phyloP scores from a whole-genome alignment of 148 eudicot species.

The Chenopodium formosanum region DNA sequence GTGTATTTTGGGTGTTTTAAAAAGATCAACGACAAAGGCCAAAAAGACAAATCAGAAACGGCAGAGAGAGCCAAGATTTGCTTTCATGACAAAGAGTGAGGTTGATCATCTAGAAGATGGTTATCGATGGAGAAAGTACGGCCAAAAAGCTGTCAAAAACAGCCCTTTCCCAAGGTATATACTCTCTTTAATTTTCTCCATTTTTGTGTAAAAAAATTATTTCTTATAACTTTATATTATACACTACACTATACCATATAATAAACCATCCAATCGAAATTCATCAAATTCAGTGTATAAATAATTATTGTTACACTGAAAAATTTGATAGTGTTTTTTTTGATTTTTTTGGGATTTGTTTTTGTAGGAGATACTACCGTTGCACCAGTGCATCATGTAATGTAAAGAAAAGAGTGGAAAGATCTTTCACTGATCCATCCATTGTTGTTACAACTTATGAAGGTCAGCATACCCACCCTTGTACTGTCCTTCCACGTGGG shows the following conservation, averaged over 20 bases:
- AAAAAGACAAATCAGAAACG: conserved; percentile 51
- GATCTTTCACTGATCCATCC: conserved; percentile 58
- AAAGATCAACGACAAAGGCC: conserved; percentile 36
- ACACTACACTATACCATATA: not conserved
- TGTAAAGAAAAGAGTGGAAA: conserved; percentile 94
- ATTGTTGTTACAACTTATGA: conserved; percentile 84
- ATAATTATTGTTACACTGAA: not conserved
- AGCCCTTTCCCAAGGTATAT: conserved; percentile 84
- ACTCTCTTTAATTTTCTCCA: not conserved
- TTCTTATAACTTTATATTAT: no score
- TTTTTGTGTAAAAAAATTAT: no score
- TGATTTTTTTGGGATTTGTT: not conserved
- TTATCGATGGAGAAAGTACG: conserved; percentile 90
- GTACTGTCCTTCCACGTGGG: conserved; percentile 48
- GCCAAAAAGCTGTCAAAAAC: conserved; percentile 92
- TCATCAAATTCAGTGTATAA: conserved; percentile 18
- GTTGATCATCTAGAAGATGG: conserved; percentile 98
- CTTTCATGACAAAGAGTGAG: conserved; percentile 95
- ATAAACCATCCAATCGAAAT: not conserved
- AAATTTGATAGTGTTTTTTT: not conserved
- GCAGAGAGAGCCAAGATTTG: conserved; percentile 67
- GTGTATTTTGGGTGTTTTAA: not conserved
- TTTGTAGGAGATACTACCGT: conserved; percentile 77
- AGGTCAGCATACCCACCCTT: conserved; percentile 85
- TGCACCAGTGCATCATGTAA: conserved; percentile 79